A percentile compares a stretch with the other conserved stretches of the same genome.
phyloP scores from a whole-genome alignment of 1,284 basidiomycete genomes.

The Austroboletus novae-zelandiae region DNA sequence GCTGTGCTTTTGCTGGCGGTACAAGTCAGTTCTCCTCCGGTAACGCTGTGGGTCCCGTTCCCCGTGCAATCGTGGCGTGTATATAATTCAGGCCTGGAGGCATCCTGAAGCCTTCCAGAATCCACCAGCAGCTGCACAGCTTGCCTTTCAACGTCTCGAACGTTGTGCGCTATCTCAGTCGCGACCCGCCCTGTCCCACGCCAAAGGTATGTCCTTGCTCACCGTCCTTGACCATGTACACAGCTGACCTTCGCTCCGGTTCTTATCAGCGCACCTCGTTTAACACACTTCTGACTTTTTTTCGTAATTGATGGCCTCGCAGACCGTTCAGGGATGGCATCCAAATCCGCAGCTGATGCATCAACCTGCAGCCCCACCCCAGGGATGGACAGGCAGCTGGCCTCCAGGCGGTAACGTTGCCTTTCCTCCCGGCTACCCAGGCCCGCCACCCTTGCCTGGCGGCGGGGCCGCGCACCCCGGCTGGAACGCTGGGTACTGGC shows the following conservation, averaged over 20 bases:
- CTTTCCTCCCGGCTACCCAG: constrained; percentile 34
- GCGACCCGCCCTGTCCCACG: too few species aligned
- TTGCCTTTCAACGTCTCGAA: too few species aligned
- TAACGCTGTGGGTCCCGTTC: constrained; percentile 15
- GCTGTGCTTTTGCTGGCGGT: constrained; percentile 15
- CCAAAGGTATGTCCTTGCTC: too few species aligned
- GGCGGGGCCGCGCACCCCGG: constrained; percentile 16
- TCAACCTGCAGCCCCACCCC: constrained; percentile 21
- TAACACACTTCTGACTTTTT: neutral
- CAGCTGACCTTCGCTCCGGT: too few species aligned
- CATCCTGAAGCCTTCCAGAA: too few species aligned
- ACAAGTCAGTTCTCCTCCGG: too few species aligned
- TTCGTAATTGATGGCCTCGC: constrained; percentile 22
- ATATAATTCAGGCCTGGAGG: too few species aligned
- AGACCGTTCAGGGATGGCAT: constrained; percentile 31
- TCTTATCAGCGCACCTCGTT: neutral
- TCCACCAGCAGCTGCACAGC: too few species aligned
- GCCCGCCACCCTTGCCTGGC: constrained; percentile 29
- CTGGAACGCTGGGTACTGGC: constrained; percentile 32
- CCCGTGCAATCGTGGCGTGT: too few species aligned
- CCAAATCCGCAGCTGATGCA: constrained; percentile 35
- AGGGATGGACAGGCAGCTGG: constrained; percentile 36
- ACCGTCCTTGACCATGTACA: too few species aligned
- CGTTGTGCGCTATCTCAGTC: neutral
- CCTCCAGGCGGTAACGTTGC: constrained; percentile 28